phyloP scores from a whole-genome alignment of 148 eudicot genomes.

The Limonium bicolor region DNA sequence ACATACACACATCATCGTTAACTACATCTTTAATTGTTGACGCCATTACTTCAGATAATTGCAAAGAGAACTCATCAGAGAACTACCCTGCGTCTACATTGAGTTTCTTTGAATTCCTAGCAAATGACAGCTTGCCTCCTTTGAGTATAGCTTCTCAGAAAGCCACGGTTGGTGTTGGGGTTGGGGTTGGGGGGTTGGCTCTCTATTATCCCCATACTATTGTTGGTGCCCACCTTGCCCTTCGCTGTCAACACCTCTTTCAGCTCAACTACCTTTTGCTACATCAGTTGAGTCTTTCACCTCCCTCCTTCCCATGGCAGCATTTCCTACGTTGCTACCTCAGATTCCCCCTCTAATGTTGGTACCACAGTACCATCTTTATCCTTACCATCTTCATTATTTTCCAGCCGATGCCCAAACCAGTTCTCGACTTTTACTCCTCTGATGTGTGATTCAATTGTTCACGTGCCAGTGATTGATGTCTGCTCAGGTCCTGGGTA shows the following conservation, averaged over 20 bases:
- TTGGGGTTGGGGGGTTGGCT: too few species aligned
- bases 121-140: slow-evolving; percentile 19
- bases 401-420: slow-evolving; percentile 34
- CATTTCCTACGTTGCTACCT: slow-evolving; percentile 11
- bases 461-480: slow-evolving; percentile 74
- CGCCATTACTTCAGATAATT: slow-evolving; percentile 8
- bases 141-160: slow-evolving; percentile 19
- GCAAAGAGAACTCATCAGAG: slow-evolving; percentile 17
- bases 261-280: slow-evolving; percentile 30
- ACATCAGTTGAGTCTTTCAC: slow-evolving; percentile 32
- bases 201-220: slow-evolving; percentile 62
- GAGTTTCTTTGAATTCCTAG: slow-evolving; percentile 31
- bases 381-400: slow-evolving; percentile 41
- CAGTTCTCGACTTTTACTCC: slow-evolving; percentile 68
- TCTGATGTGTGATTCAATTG: slow-evolving; percentile 75
- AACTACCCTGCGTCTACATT: slow-evolving; percentile 13
- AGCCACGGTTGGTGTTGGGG: too few species aligned
- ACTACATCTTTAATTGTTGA: slow-evolving; percentile 7
- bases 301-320: slow-evolving; percentile 30
- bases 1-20: slow-evolving; percentile 17
- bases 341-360: slow-evolving; percentile 55
- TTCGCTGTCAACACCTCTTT: slow-evolving; percentile 23
- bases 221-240: slow-evolving; percentile 92
- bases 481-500: slow-evolving; percentile 84
- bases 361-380: slow-evolving; percentile 24